phyloP scores from a whole-genome alignment of 495 filamentous ascomycete species.

The Penicillium steckii region DNA sequence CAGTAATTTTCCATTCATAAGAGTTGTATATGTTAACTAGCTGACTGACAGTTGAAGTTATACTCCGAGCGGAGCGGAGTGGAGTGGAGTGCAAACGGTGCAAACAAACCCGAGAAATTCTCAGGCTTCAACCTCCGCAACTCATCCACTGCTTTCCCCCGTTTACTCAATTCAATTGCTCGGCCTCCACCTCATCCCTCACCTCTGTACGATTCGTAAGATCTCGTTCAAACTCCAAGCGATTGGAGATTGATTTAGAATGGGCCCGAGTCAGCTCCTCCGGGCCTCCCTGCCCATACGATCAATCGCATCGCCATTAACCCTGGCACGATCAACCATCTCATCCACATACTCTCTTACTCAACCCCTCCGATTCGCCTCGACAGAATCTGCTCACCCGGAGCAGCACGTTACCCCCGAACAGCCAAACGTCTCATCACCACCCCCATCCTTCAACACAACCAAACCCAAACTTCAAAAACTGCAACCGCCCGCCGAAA shows the following conservation, averaged over 20 bases:
- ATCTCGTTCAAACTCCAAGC: not conserved
- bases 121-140: constrained; percentile 28
- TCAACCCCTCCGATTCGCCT: constrained; percentile 14
- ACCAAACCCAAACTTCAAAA: constrained; percentile 1
- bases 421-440: not conserved
- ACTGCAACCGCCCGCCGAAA: constrained; percentile 25
- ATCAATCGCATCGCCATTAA: constrained; percentile 28
- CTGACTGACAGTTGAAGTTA: too few species aligned
- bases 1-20: too few species aligned
- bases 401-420: constrained; percentile 1
- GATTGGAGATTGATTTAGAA: constrained; percentile 10
- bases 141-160: constrained; percentile 5
- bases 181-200: not conserved
- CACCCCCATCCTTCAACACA: not conserved
- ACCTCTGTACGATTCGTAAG: not conserved
- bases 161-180: not conserved
- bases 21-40: too few species aligned
- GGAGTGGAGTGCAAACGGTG: constrained; percentile 35
- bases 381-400: constrained; percentile 18
- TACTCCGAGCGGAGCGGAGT: not conserved
- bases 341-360: constrained; percentile 18
- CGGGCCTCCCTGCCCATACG: constrained; percentile 39
- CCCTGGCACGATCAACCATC: constrained; percentile 22
- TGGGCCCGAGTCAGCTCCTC: constrained; percentile 36
- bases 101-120: constrained; percentile 42